Evolutionary conservation across 805 yeast genomes (phyloP), one percentile per base, ranked within the genome.

Genomic region (Metschnikowia baotianmanensis): DNA sequence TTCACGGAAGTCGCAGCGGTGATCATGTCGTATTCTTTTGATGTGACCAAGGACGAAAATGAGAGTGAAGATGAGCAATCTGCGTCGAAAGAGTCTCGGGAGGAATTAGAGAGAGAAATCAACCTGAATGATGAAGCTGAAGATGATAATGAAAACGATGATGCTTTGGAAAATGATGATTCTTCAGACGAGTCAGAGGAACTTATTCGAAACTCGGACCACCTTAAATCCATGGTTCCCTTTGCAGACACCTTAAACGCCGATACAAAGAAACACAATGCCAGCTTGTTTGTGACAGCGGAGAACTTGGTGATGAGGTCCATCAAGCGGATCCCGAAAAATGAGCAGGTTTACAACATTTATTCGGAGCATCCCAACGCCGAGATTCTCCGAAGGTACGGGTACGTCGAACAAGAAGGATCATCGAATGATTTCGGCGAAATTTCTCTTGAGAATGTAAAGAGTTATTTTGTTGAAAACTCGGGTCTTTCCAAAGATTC

Each of bases 321-420:
- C 1, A 77, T 77, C 7, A 76, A 74, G 41, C 61, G 65, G 4
- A 90, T 91, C 27, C 40, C 59, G 5, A 63, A 63, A 25, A 89
- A 85, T 3, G 83, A 79, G 23, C 98, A 93, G 57, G 69, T 91
- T 4, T 90, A 77, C 63, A 91, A 91, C 62, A 83, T 88, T 0
- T 91, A 93, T 59, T 95, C 96, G 1, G 93, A 89, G 32, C 81
- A 86, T 49, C 93, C 97, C 26, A 91, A 90, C 59, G 69, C 91
- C n/a, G 98, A 93, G 55, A 72, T 93, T 23, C 67, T 93, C 40
- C 76, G 99, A 54, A 75, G 96, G 42, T 91, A 91, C 52, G 99
- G 99, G 0, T 91, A 86, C 54, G 93, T 88, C 19, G 96, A 90
- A 62, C 59, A 65, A 46, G 71, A 69, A 16, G 86, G 87, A 0